Evolutionary conservation across 2,329 filamentous ascomycete species (phyloP).

Genomic region (Ceratocystis diversiconidia): DNA sequence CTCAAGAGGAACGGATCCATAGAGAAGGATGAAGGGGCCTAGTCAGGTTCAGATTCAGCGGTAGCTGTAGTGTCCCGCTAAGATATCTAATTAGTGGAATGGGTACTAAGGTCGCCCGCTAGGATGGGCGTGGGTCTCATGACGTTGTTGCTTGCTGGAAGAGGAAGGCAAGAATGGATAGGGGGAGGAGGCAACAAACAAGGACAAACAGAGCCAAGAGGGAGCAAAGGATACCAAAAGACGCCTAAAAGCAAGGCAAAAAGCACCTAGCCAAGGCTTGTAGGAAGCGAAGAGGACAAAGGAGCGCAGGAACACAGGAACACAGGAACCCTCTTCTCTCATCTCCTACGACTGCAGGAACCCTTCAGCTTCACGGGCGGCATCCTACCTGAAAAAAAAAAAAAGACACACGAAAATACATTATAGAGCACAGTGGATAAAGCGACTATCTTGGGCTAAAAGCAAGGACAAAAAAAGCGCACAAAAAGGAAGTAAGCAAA

Average conservation of each 20-base stretch:
- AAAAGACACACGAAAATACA: background rate
- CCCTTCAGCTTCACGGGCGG: background rate
- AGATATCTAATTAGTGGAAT: background rate
- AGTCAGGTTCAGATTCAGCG: too few relatives aligned
- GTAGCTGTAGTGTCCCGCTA: too few relatives aligned
- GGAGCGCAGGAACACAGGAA: background rate
- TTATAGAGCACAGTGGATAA: background rate
- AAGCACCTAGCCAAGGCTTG: background rate
- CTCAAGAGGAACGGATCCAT: background rate
- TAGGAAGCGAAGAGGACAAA: background rate
- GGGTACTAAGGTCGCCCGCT: background rate
- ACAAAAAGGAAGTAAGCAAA: background rate
- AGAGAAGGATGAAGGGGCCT: background rate
- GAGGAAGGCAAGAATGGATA: constrained; percentile 4
- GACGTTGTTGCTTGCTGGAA: constrained; percentile 7
- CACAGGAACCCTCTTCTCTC: background rate
- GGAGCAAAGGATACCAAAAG: background rate
- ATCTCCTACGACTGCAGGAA: background rate
- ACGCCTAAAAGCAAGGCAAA: background rate
- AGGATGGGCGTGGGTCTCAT: background rate
- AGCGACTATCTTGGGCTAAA: too few relatives aligned
- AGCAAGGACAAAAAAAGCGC: too few relatives aligned
- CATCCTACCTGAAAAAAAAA: background rate
- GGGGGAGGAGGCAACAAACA: background rate
- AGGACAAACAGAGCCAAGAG: background rate